These are phyloP conservation scores for Pythium coloratum DNA, from an alignment of 352 stramenopile genomes.

Conservation along the genomic window DNA sequence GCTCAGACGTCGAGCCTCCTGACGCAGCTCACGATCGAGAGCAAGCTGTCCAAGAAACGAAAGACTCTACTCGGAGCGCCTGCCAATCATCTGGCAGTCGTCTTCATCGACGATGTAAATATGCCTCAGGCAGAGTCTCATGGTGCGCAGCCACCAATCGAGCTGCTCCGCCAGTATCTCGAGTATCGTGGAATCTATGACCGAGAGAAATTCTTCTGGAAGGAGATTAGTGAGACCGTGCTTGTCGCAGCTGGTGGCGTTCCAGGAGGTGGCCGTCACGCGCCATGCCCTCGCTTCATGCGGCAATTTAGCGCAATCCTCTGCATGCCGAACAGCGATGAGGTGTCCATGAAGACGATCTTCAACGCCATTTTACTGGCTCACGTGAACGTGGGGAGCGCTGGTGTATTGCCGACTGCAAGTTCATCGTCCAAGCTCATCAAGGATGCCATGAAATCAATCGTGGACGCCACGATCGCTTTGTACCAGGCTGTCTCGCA, in stretches of 20 bases:
- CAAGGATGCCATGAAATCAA: conserved; percentile 50
- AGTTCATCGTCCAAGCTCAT: conserved; percentile 32
- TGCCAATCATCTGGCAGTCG: conserved; percentile 58
- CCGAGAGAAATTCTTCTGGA: conserved; percentile 84
- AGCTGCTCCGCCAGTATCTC: conserved; percentile 73
- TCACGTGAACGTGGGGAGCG: conserved; percentile 29
- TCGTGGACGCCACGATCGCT: conserved; percentile 61
- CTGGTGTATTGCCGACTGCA: conserved; percentile 9
- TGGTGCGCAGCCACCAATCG: conserved; percentile 73
- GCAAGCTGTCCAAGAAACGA: conserved; percentile 90
- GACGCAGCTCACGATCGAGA: conserved; percentile 87
- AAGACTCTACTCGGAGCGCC: conserved; percentile 91
- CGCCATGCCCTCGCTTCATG: conserved; percentile 63
- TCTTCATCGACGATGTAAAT: conserved; percentile 93
- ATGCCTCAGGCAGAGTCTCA: conserved; percentile 81
- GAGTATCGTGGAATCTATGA: conserved; percentile 80
- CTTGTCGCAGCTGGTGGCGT: conserved; percentile 64
- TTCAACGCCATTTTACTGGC: conserved; percentile 85
- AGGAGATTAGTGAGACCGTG: conserved; percentile 67
- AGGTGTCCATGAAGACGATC: conserved; percentile 84
- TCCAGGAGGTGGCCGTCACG: conserved; percentile 53
- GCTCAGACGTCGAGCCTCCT: conserved; percentile 82
- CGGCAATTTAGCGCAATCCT: conserved; percentile 68
- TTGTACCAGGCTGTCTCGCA: conserved; percentile 62
- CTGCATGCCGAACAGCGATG: conserved; percentile 70